These are phyloP conservation scores for Begonia masoniana DNA, from an alignment of 306 rosid species.

Conservation along the genomic window DNA sequence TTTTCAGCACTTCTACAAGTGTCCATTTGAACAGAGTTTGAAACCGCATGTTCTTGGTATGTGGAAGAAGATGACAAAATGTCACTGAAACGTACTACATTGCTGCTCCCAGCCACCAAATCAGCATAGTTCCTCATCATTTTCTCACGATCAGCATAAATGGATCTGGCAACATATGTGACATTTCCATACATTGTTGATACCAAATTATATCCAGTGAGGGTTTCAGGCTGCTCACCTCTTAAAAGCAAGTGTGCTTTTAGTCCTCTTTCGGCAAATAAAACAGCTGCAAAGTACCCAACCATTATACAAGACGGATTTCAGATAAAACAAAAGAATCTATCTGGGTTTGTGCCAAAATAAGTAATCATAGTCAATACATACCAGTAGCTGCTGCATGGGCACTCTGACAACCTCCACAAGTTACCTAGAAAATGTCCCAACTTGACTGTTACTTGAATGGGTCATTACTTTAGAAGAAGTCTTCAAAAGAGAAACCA, in stretches of 20 bases:
- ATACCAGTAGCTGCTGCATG: conserved; percentile 84
- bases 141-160: conserved; percentile 59
- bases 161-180: conserved; percentile 57
- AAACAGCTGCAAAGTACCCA: conserved; percentile 49
- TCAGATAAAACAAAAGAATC: background rate
- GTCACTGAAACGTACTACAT: conserved; percentile 43
- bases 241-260: conserved; percentile 69
- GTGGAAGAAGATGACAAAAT: conserved; percentile 35
- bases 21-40: conserved; percentile 22
- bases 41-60: conserved; percentile 14
- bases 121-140: conserved; percentile 57
- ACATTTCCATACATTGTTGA: conserved; percentile 82
- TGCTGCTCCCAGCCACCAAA: conserved; percentile 44
- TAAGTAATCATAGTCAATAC: conserved; percentile 1
- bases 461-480: too few species aligned
- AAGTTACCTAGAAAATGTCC: conserved; percentile 58
- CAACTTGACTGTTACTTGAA: background rate
- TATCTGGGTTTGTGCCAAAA: too few species aligned
- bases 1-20: conserved; percentile 23
- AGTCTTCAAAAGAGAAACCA: too few species aligned
- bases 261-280: conserved; percentile 78
- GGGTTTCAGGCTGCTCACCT: conserved; percentile 81
- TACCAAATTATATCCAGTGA: conserved; percentile 86
- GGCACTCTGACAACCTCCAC: conserved; percentile 99
- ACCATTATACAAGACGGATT: conserved; percentile 4